Evolutionary conservation across 352 stramenopile species (phyloP).

Genomic region (Phytophthora rubi): DNA sequence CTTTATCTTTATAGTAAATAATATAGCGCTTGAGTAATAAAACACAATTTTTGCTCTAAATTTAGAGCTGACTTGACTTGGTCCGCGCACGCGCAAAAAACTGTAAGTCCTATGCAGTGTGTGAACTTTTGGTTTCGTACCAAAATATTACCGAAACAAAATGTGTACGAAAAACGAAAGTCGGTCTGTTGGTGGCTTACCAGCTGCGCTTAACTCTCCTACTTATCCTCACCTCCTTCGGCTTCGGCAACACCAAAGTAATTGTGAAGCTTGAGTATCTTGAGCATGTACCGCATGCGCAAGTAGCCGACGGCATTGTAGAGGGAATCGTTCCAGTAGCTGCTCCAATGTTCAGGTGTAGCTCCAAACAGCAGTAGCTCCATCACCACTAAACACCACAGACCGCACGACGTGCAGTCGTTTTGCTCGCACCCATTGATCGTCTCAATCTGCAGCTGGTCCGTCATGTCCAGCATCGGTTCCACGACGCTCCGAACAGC

Average conservation of each 20-base stretch:
- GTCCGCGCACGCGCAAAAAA: neutral
- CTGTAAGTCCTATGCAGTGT: neutral
- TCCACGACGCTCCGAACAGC: neutral
- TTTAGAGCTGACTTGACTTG: neutral
- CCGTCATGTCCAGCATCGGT: neutral
- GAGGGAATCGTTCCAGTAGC: constrained; percentile 10
- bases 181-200: neutral
- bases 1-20: neutral
- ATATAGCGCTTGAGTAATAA: neutral
- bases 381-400: constrained; percentile 12
- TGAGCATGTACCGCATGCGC: neutral
- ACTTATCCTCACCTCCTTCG: neutral
- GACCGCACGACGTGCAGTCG: neutral
- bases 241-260: neutral
- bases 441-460: neutral
- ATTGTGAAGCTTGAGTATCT: constrained; percentile 6
- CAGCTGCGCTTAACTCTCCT: neutral
- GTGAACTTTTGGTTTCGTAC: neutral
- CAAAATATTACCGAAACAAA: neutral
- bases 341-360: neutral
- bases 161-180: neutral
- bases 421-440: constrained; percentile 1
- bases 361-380: constrained; percentile 6
- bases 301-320: neutral
- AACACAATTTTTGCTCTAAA: neutral